phyloP scores from a whole-genome alignment of 768 basidiomycete species.

The Tremella fuciformis region DNA sequence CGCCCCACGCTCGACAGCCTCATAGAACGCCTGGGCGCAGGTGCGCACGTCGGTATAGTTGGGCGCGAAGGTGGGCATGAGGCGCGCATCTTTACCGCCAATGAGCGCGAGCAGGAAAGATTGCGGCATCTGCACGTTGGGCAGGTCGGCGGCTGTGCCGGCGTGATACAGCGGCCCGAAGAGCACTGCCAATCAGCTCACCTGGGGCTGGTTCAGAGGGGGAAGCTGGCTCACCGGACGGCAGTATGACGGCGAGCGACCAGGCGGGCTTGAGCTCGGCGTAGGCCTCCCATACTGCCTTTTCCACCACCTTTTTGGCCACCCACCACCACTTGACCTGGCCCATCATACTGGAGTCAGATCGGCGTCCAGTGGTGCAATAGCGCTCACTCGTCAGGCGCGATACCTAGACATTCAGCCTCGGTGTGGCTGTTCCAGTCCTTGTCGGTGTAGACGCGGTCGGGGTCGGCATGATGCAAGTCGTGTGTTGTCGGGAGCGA shows the following conservation, averaged over 20 bases:
- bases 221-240: slow-evolving; percentile 10
- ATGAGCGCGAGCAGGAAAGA: too few species aligned
- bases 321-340: slow-evolving; percentile 32
- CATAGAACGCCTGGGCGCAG: slow-evolving; percentile 30
- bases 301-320: slow-evolving; percentile 42
- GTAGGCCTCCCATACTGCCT: slow-evolving; percentile 25
- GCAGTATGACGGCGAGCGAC: too few species aligned
- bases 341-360: neutral
- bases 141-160: too few species aligned
- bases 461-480: slow-evolving; percentile 18
- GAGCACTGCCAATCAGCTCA: too few species aligned
- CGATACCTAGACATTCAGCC: slow-evolving; percentile 21
- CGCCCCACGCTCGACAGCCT: slow-evolving; percentile 11
- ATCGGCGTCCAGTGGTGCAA: neutral
- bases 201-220: too few species aligned
- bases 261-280: neutral
- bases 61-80: too few species aligned
- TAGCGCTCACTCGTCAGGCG: slow-evolving; percentile 19
- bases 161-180: too few species aligned
- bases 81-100: too few species aligned
- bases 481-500: slow-evolving; percentile 31
- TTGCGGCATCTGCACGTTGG: too few species aligned
- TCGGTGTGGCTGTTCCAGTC: slow-evolving; percentile 42
- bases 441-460: slow-evolving; percentile 36
- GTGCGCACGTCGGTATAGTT: slow-evolving; percentile 3